A percentile compares a stretch with the other conserved stretches of the same genome.
phyloP scores from a whole-genome alignment of 768 basidiomycete species.

The Coprinellus micaceus region DNA sequence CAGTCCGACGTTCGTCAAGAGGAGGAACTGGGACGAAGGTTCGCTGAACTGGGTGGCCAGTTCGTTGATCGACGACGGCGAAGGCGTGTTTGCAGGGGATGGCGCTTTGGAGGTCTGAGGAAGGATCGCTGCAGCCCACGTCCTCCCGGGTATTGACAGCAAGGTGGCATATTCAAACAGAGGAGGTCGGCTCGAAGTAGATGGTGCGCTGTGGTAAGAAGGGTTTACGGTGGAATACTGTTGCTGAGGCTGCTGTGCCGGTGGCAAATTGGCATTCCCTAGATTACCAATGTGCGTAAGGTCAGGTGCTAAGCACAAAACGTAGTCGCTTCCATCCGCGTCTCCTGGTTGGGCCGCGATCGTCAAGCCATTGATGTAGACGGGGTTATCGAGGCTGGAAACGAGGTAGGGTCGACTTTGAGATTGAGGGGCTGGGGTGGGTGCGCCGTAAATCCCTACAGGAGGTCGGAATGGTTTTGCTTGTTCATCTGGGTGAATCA shows the following conservation, averaged over 20 bases:
- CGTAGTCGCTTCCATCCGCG: conserved; percentile 66
- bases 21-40: conserved; percentile 73
- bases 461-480: conserved; percentile 46
- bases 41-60: conserved; percentile 79
- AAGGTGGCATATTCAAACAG: conserved; percentile 76
- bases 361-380: conserved; percentile 63
- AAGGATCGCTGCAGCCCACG: conserved; percentile 77
- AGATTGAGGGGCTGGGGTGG: conserved; percentile 43
- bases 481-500: conserved; percentile 75
- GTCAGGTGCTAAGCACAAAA: conserved; percentile 74
- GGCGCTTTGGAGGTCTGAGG: conserved; percentile 25
- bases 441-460: conserved; percentile 43
- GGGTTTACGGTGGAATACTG: conserved; percentile 32
- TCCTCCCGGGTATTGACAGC: conserved; percentile 75
- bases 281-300: conserved; percentile 67
- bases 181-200: conserved; percentile 47
- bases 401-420: conserved; percentile 56
- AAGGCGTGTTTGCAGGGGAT: conserved; percentile 39
- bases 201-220: conserved; percentile 31
- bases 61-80: conserved; percentile 68
- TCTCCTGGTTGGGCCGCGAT: conserved; percentile 75
- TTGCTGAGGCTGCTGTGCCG: conserved; percentile 36
- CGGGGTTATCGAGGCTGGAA: conserved; percentile 56
- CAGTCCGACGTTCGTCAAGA: conserved; percentile 83
- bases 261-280: conserved; percentile 56